Conservation (phyloP, 1,284 basidiomycete genomes). For the Leucocoprinus gongylophorus region DNA sequence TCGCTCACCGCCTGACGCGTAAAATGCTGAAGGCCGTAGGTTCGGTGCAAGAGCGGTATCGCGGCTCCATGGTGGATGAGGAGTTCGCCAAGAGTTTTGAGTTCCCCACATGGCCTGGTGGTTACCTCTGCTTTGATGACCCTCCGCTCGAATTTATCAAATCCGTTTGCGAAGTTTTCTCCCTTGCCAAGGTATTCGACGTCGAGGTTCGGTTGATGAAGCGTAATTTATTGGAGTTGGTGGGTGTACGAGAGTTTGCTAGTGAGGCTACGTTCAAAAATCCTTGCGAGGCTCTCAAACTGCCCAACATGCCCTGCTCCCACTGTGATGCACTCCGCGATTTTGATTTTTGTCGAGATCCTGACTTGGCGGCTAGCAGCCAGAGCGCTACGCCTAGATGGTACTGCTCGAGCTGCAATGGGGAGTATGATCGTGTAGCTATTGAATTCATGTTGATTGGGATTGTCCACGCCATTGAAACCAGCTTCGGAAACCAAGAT, state of each 20-base stretch:
- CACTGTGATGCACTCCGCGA: slow-evolving; percentile 87
- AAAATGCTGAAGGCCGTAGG: slow-evolving; percentile 72
- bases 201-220: slow-evolving; percentile 88
- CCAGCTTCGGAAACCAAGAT: slow-evolving; percentile 85
- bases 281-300: slow-evolving; percentile 86
- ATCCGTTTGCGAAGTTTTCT: slow-evolving; percentile 77
- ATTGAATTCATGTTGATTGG: slow-evolving; percentile 88
- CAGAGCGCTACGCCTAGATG: slow-evolving; percentile 49
- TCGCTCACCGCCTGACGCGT: slow-evolving; percentile 77
- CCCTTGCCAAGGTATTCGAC: slow-evolving; percentile 68
- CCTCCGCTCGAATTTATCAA: slow-evolving; percentile 91
- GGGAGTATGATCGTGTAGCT: slow-evolving; percentile 78
- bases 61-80: slow-evolving; percentile 54
- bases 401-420: slow-evolving; percentile 67
- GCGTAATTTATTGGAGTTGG: slow-evolving; percentile 84
- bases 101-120: slow-evolving; percentile 89
- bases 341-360: slow-evolving; percentile 94
- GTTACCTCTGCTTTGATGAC: slow-evolving; percentile 69
- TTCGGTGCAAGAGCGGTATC: slow-evolving; percentile 59
- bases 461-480: slow-evolving; percentile 65
- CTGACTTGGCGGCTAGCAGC: slow-evolving; percentile 67
- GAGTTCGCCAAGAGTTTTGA: slow-evolving; percentile 53
- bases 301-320: slow-evolving; percentile 85
- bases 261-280: slow-evolving; percentile 81
- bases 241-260: slow-evolving; percentile 86